Base-by-base conservation (phyloP, 2,329 filamentous ascomycete genomes). In the Bipolaris sorokiniana region DNA sequence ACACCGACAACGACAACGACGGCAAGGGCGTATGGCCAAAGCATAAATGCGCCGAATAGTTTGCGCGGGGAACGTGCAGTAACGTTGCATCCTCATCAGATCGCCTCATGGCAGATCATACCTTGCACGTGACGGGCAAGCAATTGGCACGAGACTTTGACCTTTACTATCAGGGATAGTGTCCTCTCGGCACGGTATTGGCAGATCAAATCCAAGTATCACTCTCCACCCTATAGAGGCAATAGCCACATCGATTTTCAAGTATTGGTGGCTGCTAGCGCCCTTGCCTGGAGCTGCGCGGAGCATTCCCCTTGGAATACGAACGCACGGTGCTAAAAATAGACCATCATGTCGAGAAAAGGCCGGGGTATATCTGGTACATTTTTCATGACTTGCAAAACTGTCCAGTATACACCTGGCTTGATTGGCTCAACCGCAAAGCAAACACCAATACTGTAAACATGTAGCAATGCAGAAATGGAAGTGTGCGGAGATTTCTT, bases 321-420 rank as follows among this genome's bases (percentile, higher is more conserved):
- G 55, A 51, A 50, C 48, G 44, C 44, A 41, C 34, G 18, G 38
- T 18, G 16, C 61, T 63, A 63, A 62, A 63, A 63, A 62, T 63
- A 62, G 59, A 51, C 26, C 22, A 10, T 38, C n/a, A 13, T 34
- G 40, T 44, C 16, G 28, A 46, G 10, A 41, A 37, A 37, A 37
- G 33, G 54, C 49, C 44, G 22, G 20, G 7, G 41, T 37, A 22
- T 42, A 36, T 47, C 45, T 41, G 31, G 51, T 50, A 54, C 46
- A n/a, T 20, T 42, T 26, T 31, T 36, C 41, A 18, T 18, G 31
- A 16, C 33, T 34, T 46, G 15, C 49, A 37, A 16, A 15, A 40
- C 56, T 23, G 48, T 45, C 31, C 18, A 18, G 38, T 34, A 23
- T 18, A 44, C n/a, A n/a, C 15, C 23, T 4, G 31, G 38, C 33